Conservation (phyloP, 2,329 filamentous ascomycete genomes). For the Scolecobasidium constrictum region DNA sequence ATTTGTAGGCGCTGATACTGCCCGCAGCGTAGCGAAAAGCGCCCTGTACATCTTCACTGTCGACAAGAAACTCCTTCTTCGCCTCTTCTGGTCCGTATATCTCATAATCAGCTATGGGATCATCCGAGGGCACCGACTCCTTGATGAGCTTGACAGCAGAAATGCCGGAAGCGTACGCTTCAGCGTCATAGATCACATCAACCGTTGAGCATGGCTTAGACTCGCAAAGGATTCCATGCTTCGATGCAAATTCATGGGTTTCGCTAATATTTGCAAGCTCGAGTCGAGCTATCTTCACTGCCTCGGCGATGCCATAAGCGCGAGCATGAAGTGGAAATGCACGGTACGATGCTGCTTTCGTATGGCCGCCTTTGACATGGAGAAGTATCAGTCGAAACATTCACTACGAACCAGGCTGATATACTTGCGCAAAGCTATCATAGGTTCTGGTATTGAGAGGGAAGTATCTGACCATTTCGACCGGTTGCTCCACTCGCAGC, state of each 20-base stretch:
- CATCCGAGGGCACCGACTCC: conserved; percentile 30
- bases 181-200: conserved; percentile 45
- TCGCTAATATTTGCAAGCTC: conserved; percentile 37
- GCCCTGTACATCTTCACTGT: conserved; percentile 33
- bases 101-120: conserved; percentile 32
- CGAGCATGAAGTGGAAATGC: conserved; percentile 38
- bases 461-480: conserved; percentile 27
- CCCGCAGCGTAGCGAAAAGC: conserved; percentile 57
- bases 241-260: conserved; percentile 43
- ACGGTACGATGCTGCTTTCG: conserved; percentile 39
- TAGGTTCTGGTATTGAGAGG: too few relatives aligned
- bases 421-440: too few relatives aligned
- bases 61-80: conserved; percentile 25
- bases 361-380: conserved; percentile 30
- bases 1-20: conserved; percentile 74
- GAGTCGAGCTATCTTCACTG: conserved; percentile 31
- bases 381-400: not conserved
- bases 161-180: conserved; percentile 20
- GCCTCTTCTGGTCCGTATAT: conserved; percentile 34
- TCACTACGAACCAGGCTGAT: too few relatives aligned
- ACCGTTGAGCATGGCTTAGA: conserved; percentile 41
- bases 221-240: conserved; percentile 36
- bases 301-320: conserved; percentile 37
- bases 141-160: conserved; percentile 34
- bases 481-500: conserved; percentile 76